Percentiles rank a stretch among this genome's conserved stretches.
Evolutionary conservation across 768 basidiomycete genomes (phyloP).

Genomic region (Russula emetica): DNA sequence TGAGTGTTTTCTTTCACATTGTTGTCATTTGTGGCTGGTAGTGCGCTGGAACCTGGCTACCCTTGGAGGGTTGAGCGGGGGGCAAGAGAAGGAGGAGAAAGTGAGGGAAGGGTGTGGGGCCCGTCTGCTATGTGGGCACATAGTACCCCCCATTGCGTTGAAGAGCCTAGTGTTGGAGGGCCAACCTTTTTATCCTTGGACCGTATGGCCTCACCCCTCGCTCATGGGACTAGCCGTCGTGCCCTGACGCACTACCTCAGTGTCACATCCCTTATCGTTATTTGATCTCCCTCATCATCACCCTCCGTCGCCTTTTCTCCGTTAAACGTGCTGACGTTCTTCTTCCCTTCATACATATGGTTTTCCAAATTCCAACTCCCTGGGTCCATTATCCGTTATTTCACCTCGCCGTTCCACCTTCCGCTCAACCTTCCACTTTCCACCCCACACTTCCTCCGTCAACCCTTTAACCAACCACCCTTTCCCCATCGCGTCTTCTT

Average conservation of each 20-base stretch:
- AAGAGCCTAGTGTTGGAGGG: not conserved
- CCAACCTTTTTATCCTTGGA: slow-evolving; percentile 8
- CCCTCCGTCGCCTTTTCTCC: not conserved
- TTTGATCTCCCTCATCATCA: not conserved
- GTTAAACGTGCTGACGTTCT: slow-evolving; percentile 3
- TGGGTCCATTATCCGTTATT: not conserved
- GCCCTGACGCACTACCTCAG: not conserved
- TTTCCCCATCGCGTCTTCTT: not conserved
- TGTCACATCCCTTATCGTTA: slow-evolving; percentile 11
- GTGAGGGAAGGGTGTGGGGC: not conserved
- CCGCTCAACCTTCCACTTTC: not conserved
- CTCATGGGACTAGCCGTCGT: slow-evolving; percentile 11
- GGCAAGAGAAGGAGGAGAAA: not conserved
- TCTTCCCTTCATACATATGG: slow-evolving; percentile 9
- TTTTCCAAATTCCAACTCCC: not conserved
- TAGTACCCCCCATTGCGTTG: not conserved
- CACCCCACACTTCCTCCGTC: not conserved
- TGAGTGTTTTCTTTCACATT: slow-evolving; percentile 27
- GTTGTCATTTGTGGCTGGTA: not conserved
- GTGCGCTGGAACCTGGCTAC: not conserved
- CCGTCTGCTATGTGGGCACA: not conserved
- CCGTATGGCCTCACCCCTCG: not conserved
- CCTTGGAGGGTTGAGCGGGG: not conserved
- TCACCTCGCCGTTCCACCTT: not conserved
- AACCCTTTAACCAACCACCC: not conserved